phyloP scores from a whole-genome alignment of 306 rosid species.

The Vicia faba region DNA sequence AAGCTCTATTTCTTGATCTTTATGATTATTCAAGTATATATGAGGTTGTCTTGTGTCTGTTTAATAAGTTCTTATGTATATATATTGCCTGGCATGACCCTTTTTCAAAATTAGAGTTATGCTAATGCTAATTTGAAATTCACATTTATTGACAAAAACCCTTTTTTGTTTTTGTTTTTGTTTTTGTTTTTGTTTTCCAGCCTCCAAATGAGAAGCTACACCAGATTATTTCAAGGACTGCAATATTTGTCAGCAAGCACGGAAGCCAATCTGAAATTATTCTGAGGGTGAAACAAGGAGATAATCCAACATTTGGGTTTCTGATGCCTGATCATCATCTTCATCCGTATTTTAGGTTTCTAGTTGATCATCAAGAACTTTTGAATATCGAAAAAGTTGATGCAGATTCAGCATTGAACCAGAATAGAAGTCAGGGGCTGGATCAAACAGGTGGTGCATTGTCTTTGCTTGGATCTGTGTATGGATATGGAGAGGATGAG shows the following conservation, averaged over 20 bases:
- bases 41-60: constrained; percentile 52
- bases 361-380: constrained; percentile 75
- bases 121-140: constrained; percentile 33
- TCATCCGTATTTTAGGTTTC: constrained; percentile 79
- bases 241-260: constrained; percentile 68
- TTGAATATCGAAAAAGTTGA: constrained; percentile 47
- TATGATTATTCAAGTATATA: constrained; percentile 55
- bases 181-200: constrained; percentile 52
- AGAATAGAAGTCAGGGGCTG: constrained; percentile 47
- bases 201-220: constrained; percentile 85
- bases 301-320: constrained; percentile 87
- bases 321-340: constrained; percentile 85
- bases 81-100: constrained; percentile 28
- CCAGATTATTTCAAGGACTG: constrained; percentile 86
- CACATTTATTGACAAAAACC: constrained; percentile 38
- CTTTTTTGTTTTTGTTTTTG: constrained; percentile 39
- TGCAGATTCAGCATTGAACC: constrained; percentile 46
- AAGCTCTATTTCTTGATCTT: constrained; percentile 68
- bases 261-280: constrained; percentile 88
- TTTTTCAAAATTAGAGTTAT: constrained; percentile 32
- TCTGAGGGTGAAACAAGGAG: constrained; percentile 92
- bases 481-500: constrained; percentile 84
- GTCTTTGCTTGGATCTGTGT: constrained; percentile 84
- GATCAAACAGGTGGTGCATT: constrained; percentile 76
- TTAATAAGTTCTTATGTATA: constrained; percentile 41